Percentiles rank a stretch among this genome's conserved stretches.
Evolutionary conservation across 2,329 filamentous ascomycete species (phyloP).

Genomic region (Venturia asperata): DNA sequence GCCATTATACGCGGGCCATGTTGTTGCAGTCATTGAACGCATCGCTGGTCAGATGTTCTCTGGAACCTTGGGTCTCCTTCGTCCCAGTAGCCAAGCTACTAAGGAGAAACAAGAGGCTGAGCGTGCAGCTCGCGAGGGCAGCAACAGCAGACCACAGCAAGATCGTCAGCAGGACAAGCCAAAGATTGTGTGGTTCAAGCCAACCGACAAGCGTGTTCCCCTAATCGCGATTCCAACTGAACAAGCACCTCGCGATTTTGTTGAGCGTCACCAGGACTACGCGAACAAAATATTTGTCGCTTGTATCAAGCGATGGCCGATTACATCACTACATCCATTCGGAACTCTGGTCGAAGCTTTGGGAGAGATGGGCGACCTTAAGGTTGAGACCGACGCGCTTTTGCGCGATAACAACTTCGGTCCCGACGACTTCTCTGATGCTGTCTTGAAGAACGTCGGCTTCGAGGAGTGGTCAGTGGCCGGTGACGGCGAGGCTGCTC

Average conservation of each 20-base stretch:
- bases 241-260: constrained; percentile 93
- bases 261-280: constrained; percentile 97
- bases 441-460: constrained; percentile 85
- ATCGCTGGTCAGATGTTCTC: constrained; percentile 99
- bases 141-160: constrained; percentile 63
- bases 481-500: constrained; percentile 68
- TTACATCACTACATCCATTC: constrained; percentile 97
- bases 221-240: constrained; percentile 97
- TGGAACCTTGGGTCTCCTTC: constrained; percentile 84
- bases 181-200: constrained; percentile 99
- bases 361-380: constrained; percentile 93
- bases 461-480: constrained; percentile 85
- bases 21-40: constrained; percentile 95
- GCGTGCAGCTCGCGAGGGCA: constrained; percentile 80
- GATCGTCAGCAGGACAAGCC: constrained; percentile 89
- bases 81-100: constrained; percentile 94
- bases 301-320: constrained; percentile 99
- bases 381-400: constrained; percentile 94
- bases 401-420: constrained; percentile 98
- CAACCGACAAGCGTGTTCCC: constrained; percentile 96
- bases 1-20: constrained; percentile 91
- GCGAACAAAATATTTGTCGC: constrained; percentile 97
- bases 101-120: constrained; percentile 99
- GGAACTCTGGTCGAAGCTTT: constrained; percentile 96
- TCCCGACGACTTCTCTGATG: constrained; percentile 94